A percentile compares a stretch with the other conserved stretches of the same genome.
These are phyloP conservation scores for Ceratocystis albifundus DNA, from an alignment of 2,329 filamentous ascomycete genomes.

Conservation along the genomic window DNA sequence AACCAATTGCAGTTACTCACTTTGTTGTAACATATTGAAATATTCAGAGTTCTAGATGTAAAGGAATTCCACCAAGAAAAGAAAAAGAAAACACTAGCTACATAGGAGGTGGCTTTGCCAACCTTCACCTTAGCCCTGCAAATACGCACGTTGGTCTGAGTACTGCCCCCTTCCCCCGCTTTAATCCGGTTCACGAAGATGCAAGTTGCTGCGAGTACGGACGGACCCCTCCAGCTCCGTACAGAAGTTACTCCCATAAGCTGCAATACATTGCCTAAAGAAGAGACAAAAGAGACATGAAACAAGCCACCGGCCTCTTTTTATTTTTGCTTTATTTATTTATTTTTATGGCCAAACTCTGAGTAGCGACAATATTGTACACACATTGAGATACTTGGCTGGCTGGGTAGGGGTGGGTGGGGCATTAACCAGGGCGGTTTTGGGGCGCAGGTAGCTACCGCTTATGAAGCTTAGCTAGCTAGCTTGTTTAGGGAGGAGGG, in stretches of 20 bases:
- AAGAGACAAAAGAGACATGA: not conserved
- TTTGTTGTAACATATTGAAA: constrained; percentile 18
- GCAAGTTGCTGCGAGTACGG: not conserved
- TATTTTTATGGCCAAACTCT: not conserved
- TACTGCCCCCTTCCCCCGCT: not conserved
- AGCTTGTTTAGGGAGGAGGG: not conserved
- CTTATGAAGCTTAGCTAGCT: not conserved
- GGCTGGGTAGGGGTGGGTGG: not conserved
- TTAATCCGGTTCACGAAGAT: not conserved
- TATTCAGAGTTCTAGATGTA: not conserved
- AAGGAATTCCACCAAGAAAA: too few relatives aligned
- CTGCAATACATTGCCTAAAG: not conserved
- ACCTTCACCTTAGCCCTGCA: constrained; percentile 5
- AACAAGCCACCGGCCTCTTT: not conserved
- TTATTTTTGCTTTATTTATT: too few relatives aligned
- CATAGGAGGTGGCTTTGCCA: constrained; percentile 14
- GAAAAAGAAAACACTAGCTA: not conserved
- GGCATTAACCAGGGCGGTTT: not conserved
- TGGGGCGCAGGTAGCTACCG: constrained; percentile 7
- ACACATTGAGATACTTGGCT: not conserved
- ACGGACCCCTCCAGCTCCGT: not conserved
- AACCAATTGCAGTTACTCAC: constrained; percentile 10
- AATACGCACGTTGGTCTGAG: constrained; percentile 7
- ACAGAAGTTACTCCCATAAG: not conserved
- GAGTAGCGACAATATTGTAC: not conserved